phyloP scores from a whole-genome alignment of 2,329 filamentous ascomycete species.

The Trichoderma sp. region DNA sequence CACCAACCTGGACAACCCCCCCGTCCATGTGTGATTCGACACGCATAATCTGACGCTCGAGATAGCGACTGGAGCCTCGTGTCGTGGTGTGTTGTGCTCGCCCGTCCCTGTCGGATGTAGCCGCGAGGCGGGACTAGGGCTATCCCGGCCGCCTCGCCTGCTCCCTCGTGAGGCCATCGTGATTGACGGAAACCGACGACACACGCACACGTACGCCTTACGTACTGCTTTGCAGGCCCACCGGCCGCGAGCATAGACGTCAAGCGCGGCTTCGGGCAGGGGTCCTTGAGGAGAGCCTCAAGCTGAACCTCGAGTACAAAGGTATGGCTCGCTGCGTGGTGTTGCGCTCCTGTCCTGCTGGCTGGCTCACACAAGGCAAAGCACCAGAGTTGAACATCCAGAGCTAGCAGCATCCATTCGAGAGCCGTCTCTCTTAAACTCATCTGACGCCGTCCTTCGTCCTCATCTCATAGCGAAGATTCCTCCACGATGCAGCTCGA shows the following conservation, averaged over 20 bases:
- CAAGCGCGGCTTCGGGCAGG: neutral
- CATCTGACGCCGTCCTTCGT: neutral
- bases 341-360: neutral
- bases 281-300: neutral
- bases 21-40: too few relatives aligned
- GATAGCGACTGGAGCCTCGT: slow-evolving; percentile 6
- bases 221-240: slow-evolving; percentile 2
- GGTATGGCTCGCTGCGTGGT: neutral
- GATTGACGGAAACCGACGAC: slow-evolving; percentile 6
- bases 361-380: neutral
- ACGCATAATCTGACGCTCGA: neutral
- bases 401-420: neutral
- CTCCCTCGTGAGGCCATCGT: slow-evolving; percentile 6
- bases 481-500: slow-evolving; percentile 36
- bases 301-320: neutral
- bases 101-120: slow-evolving; percentile 3
- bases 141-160: neutral
- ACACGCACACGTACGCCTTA: slow-evolving; percentile 8
- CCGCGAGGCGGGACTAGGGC: neutral
- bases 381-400: neutral
- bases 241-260: too few relatives aligned
- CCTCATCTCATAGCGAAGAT: neutral
- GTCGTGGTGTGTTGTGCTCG: neutral
- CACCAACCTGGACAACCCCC: too few relatives aligned
- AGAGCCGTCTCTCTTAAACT: neutral